Evolutionary conservation across 2,329 filamentous ascomycete genomes (phyloP).

Genomic region (Verticillium klebahnii): DNA sequence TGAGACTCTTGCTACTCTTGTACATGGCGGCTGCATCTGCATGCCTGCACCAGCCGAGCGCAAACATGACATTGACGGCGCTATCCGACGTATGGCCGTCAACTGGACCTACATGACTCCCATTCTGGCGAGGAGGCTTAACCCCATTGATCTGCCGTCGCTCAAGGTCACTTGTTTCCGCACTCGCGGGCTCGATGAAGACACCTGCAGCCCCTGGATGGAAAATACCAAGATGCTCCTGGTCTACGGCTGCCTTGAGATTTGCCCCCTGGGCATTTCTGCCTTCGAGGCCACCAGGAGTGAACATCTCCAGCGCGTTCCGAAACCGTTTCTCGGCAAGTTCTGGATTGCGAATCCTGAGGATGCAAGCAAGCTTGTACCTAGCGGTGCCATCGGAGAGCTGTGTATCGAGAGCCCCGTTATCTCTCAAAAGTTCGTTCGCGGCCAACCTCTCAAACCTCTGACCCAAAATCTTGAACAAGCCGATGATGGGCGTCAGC

Average conservation of each 20-base stretch:
- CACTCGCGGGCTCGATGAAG: slow-evolving; percentile 43
- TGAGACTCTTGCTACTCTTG: slow-evolving; percentile 47
- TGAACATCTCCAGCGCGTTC: slow-evolving; percentile 35
- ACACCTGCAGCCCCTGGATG: slow-evolving; percentile 42
- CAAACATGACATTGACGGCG: slow-evolving; percentile 42
- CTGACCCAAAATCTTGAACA: slow-evolving; percentile 15
- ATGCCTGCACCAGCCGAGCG: slow-evolving; percentile 47
- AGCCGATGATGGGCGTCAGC: slow-evolving; percentile 18
- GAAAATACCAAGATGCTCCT: slow-evolving; percentile 40
- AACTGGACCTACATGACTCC: slow-evolving; percentile 55
- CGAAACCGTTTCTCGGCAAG: slow-evolving; percentile 41
- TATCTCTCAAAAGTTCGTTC: slow-evolving; percentile 31
- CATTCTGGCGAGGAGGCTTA: slow-evolving; percentile 45
- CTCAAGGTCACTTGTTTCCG: slow-evolving; percentile 40
- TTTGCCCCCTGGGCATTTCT: slow-evolving; percentile 47
- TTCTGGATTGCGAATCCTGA: slow-evolving; percentile 51
- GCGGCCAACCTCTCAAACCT: slow-evolving; percentile 22
- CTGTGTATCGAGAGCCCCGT: slow-evolving; percentile 56
- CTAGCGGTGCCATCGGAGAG: slow-evolving; percentile 52
- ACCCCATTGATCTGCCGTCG: slow-evolving; percentile 28
- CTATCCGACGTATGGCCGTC: slow-evolving; percentile 44
- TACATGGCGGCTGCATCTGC: slow-evolving; percentile 55
- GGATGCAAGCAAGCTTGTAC: slow-evolving; percentile 44
- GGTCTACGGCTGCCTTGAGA: slow-evolving; percentile 46
- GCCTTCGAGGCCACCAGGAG: slow-evolving; percentile 36